Conservation (phyloP, 1,139 yeast species). For the Pichia terricola region DNA sequence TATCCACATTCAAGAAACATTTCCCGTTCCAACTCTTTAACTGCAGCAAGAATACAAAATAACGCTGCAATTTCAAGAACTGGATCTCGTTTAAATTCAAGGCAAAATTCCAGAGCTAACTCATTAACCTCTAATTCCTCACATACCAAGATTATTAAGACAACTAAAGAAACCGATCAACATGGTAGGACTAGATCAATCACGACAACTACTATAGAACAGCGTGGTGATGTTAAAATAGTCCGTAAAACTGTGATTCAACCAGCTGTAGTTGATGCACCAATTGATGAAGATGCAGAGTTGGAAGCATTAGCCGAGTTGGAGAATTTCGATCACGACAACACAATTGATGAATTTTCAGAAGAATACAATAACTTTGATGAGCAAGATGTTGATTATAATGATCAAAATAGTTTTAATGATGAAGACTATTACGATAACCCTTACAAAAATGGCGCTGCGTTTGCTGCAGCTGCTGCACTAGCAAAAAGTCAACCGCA, state of each 20-base stretch:
- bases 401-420: background rate
- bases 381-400: background rate
- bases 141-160: constrained; percentile 21
- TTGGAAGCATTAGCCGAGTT: constrained; percentile 14
- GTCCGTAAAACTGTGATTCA: constrained; percentile 22
- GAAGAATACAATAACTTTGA: background rate
- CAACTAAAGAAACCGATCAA: constrained; percentile 22
- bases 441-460: constrained; percentile 9
- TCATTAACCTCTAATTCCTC: constrained; percentile 21
- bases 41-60: background rate
- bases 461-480: constrained; percentile 2
- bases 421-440: background rate
- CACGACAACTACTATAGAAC: constrained; percentile 25
- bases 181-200: constrained; percentile 26
- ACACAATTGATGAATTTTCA: background rate
- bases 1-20: constrained; percentile 12
- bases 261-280: constrained; percentile 3
- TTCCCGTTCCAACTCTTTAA: constrained; percentile 6
- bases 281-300: constrained; percentile 13
- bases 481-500: background rate
- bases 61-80: constrained; percentile 8
- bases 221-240: constrained; percentile 25
- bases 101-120: constrained; percentile 17
- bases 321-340: constrained; percentile 12
- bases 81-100: constrained; percentile 10